Base-by-base conservation (phyloP, 1,284 basidiomycete species). In the Leccinum fallax region DNA sequence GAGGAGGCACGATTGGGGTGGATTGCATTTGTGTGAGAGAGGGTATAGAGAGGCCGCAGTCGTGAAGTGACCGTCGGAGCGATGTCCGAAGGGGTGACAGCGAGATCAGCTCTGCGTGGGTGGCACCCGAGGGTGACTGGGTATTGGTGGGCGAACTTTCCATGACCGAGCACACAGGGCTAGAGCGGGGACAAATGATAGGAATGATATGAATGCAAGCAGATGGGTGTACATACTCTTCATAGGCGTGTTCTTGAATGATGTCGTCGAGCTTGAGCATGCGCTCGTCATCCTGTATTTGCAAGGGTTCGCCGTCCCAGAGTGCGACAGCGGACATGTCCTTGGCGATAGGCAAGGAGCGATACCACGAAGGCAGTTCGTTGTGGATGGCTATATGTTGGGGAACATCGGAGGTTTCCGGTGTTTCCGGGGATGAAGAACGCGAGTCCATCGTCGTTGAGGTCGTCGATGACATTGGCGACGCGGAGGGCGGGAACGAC, bases 261-360 rank as follows among this genome's bases (percentile, higher is more conserved):
- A 92, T 76, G 67, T 92, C 90, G 67, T 90, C 87, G 48, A 92
- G 75, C 36, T 81, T 79, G 62, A 91, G 81, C 77, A 88, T 81
- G 60, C 78, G 76, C 51, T 81, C 76, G 60, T 81, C 81, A 28
- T 85, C 85, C 19, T 68, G 69, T 64, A 85, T 85, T 58, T 74
- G 74, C 15, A 74, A 69, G 19, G 75, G 63, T 30, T 69, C 74
- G 7, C 46, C 58, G 51, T 74, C 69, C 75, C 75, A 79, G 61
- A 59, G 62, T 51, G 63, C 52, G 63, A 65, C 74, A 55, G 69
- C 76, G 70, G 73, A 80, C 75, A 65, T 76, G 57, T 63, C 74
- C 66, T 71, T 74, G 38, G 69, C 68, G 69, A 82, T 80, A 55
- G 79, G 75, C 51, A 82, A 72, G 8, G 81, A 72, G 63, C 81